These are phyloP conservation scores for Irpex sp. DNA, from an alignment of 1,284 basidiomycete genomes.

Conservation along the genomic window DNA sequence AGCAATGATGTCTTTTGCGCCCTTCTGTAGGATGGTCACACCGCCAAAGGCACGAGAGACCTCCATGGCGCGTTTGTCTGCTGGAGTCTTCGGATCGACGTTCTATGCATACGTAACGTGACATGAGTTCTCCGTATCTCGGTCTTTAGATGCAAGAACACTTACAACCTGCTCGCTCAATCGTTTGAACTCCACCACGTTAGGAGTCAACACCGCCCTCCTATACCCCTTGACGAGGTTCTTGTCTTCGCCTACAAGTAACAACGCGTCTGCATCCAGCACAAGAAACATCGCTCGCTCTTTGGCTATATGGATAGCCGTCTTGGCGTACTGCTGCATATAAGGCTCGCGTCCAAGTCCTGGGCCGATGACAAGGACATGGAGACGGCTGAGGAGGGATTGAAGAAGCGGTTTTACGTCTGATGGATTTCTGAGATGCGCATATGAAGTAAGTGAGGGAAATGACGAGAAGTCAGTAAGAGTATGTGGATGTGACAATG, in stretches of 20 bases:
- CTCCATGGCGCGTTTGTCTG: constrained; percentile 48
- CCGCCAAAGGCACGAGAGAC: constrained; percentile 80
- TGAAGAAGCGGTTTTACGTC: constrained; percentile 59
- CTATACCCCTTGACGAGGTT: constrained; percentile 77
- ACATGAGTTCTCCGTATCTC: no score
- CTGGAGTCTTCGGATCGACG: constrained; percentile 46
- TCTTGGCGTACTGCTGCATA: constrained; percentile 78
- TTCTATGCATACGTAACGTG: constrained; percentile 30
- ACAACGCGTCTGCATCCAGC: constrained; percentile 90
- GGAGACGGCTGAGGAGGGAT: constrained; percentile 78
- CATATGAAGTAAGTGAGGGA: background rate
- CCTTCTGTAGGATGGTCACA: constrained; percentile 92
- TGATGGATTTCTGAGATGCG: constrained; percentile 36
- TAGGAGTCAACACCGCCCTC: constrained; percentile 87
- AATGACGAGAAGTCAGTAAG: background rate
- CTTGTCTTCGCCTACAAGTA: constrained; percentile 74
- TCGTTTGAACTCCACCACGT: constrained; percentile 90
- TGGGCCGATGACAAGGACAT: constrained; percentile 91
- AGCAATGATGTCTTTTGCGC: constrained; percentile 67
- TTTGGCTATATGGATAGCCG: constrained; percentile 47
- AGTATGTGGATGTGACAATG: background rate
- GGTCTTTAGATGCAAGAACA: constrained; percentile 6
- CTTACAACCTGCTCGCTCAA: constrained; percentile 72
- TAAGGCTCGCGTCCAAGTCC: constrained; percentile 87
- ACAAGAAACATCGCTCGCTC: constrained; percentile 75